These are phyloP conservation scores for Lagerstroemia speciosa DNA, from an alignment of 345 rosid genomes.

Conservation along the genomic window DNA sequence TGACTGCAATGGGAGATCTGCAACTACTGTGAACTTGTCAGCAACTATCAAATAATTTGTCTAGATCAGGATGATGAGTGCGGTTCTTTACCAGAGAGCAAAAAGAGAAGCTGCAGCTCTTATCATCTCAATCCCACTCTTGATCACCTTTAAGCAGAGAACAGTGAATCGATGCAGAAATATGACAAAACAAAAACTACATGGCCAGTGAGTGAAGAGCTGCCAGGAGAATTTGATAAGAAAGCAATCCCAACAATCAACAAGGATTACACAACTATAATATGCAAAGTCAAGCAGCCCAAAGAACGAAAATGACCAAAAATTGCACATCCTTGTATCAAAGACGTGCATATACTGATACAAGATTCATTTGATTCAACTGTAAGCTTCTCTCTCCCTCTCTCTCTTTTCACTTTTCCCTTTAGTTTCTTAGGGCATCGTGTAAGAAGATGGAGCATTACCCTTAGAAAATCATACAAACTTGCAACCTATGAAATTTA, in stretches of 20 bases:
- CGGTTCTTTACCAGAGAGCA: neutral
- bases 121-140: too few relatives aligned
- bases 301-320: neutral
- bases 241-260: neutral
- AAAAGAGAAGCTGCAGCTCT: neutral
- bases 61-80: neutral
- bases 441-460: neutral
- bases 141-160: too few relatives aligned
- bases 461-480: slow-evolving; percentile 3
- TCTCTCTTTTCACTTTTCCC: neutral
- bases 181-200: neutral
- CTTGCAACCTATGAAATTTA: neutral
- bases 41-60: neutral
- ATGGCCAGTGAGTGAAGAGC: neutral
- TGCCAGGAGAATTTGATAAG: neutral
- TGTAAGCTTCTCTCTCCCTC: neutral
- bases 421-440: neutral
- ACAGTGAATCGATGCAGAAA: neutral
- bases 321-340: neutral
- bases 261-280: neutral
- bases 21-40: neutral
- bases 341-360: neutral
- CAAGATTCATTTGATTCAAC: neutral
- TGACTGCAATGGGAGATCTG: neutral
- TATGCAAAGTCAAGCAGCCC: neutral